phyloP scores from a whole-genome alignment of 169 alveolate species.

The Haemoproteus tartakovskyi region DNA sequence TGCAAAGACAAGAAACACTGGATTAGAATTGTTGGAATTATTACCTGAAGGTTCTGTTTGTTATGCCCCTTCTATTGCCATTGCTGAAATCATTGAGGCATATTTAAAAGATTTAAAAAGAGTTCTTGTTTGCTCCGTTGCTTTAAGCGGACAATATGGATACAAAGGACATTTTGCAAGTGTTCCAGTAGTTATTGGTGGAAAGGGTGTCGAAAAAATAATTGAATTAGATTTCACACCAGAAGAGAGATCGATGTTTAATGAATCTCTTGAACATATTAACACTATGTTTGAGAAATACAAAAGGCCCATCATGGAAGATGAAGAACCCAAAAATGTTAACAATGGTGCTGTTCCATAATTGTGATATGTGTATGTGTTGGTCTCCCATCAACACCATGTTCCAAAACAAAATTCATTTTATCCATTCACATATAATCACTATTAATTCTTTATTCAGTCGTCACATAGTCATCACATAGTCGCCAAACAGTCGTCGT shows the following conservation, averaged over 20 bases:
- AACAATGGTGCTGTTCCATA: constrained; percentile 40
- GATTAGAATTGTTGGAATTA: constrained; percentile 72
- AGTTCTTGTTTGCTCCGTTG: constrained; percentile 77
- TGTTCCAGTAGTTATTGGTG: constrained; percentile 77
- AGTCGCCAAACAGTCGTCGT: too few species aligned
- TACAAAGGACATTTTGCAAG: constrained; percentile 77
- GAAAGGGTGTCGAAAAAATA: constrained; percentile 75
- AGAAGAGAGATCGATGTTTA: constrained; percentile 68
- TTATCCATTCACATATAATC: too few species aligned
- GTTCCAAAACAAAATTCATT: too few species aligned
- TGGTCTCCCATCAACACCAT: too few species aligned
- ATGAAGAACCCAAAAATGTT: not conserved
- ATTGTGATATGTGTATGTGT: too few species aligned
- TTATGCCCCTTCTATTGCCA: constrained; percentile 80
- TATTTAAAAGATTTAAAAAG: constrained; percentile 75
- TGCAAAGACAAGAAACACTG: constrained; percentile 72
- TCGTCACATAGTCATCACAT: too few species aligned
- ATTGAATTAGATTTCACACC: constrained; percentile 71
- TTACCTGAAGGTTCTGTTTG: constrained; percentile 75
- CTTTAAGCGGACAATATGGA: constrained; percentile 75
- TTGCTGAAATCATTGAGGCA: constrained; percentile 75
- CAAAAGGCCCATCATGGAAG: too few species aligned
- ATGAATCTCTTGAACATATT: constrained; percentile 64
- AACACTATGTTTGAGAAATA: constrained; percentile 53
- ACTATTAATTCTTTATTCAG: too few species aligned